Conservation (phyloP, 305 asterid species). For the Euphrasia arctica region DNA sequence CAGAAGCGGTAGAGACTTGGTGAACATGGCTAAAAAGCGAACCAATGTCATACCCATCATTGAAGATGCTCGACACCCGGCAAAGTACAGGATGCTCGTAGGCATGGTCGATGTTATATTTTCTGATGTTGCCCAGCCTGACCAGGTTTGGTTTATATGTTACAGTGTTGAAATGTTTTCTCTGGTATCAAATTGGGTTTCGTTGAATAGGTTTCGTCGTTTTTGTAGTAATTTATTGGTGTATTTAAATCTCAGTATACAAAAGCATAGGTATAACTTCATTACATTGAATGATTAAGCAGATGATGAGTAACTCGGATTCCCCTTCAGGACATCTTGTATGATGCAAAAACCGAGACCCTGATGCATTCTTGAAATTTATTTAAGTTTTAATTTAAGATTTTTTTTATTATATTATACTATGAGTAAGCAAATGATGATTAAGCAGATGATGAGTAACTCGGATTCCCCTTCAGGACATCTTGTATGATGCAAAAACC, state of each 20-base stretch:
- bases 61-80: conserved; percentile 97
- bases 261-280: no score
- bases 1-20: conserved; percentile 92
- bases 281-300: conserved; percentile 22
- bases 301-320: conserved; percentile 88
- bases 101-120: conserved; percentile 98
- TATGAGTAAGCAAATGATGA: conserved; percentile 52
- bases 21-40: conserved; percentile 91
- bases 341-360: conserved; percentile 81
- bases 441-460: conserved; percentile 67
- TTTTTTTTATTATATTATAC: background rate
- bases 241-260: no score
- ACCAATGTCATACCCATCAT: conserved; percentile 90
- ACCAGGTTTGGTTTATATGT: conserved; percentile 56
- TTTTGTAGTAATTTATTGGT: background rate
- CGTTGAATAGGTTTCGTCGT: no score
- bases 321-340: conserved; percentile 89
- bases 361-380: conserved; percentile 48
- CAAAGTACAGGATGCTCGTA: conserved; percentile 90
- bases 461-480: conserved; percentile 99
- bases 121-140: conserved; percentile 99
- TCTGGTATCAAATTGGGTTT: background rate
- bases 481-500: conserved; percentile 75
- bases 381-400: background rate
- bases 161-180: background rate